Base-by-base conservation (phyloP, 148 eudicot species). In the Chenopodium formosanum region DNA sequence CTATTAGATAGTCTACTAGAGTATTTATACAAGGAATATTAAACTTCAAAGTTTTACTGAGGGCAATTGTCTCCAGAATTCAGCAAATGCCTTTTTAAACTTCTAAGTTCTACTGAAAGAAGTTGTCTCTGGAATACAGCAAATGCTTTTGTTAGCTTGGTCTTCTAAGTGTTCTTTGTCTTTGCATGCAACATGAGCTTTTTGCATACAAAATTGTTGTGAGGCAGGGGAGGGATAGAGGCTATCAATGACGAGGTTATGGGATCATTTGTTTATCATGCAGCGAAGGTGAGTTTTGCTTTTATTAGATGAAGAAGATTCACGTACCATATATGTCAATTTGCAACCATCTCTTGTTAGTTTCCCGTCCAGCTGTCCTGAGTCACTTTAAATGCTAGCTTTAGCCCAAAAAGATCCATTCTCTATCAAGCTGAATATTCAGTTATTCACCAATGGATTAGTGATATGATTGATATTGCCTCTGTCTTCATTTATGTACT, bases 231-330 rank as follows among this genome's bases (percentile, higher is more conserved):
- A 19, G 67, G 1, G 46, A 29, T 6, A 40, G 11, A 34, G 50
- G 56, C 37, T 2, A n/a, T 37, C 17, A 17, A 19, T 73, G 75
- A 73, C 9, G 47, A 8, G 23, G 5, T 31, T 32, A 58, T 7
- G 66, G 2, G 66, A 62, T 62, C 27, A n/a, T 58, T 31, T 29
- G 40, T 56, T 3, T 58, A 29, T 75, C 7, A 22, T 75, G 23
- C 29, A 40, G 46, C n/a, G 2, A 75, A 17, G 64, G 68, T 75
- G 32, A 73, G 13, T 27, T 67, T 12, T 11, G 44, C 44, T 64
- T 47, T 23, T 13, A 31, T 17, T 65, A 78, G 32, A 78, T 40
- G 72, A 65, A 32, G 19, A 16, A 78, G 73, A 63, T 78, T 40
- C 79, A 12, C 40, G 20, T 7, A 34, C 60, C 12, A 2, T 44